Evolutionary conservation across 306 rosid species (phyloP).

Genomic region (Malus fusca): DNA sequence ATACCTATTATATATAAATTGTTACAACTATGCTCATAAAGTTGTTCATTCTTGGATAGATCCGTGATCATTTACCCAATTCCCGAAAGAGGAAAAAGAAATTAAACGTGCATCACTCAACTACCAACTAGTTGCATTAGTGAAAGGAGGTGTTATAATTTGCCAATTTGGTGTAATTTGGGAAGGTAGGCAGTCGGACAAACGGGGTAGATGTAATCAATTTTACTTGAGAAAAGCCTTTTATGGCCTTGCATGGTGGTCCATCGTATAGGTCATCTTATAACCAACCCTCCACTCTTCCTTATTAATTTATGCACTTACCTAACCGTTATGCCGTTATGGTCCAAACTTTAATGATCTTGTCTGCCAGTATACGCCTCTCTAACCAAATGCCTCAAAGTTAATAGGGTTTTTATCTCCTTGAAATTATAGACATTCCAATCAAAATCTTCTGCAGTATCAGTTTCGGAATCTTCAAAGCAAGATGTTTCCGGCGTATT

Average conservation of each 20-base stretch:
- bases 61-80: neutral
- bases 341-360: constrained; percentile 49
- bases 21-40: no score
- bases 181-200: neutral
- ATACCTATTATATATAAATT: no score
- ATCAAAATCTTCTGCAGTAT: no score
- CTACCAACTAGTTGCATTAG: neutral
- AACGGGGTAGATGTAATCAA: neutral
- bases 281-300: neutral
- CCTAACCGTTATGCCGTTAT: constrained; percentile 26
- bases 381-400: neutral
- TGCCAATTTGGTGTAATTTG: neutral
- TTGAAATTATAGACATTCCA: no score
- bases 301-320: constrained; percentile 25
- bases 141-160: neutral
- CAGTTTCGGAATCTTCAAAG: no score
- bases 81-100: neutral
- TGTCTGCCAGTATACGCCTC: constrained; percentile 9
- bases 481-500: no score
- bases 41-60: no score
- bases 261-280: neutral
- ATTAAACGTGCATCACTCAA: neutral
- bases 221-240: neutral
- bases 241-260: neutral
- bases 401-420: no score